Evolutionary conservation across 2,329 filamentous ascomycete species (phyloP).

Genomic region (Calonectria hongkongensis): DNA sequence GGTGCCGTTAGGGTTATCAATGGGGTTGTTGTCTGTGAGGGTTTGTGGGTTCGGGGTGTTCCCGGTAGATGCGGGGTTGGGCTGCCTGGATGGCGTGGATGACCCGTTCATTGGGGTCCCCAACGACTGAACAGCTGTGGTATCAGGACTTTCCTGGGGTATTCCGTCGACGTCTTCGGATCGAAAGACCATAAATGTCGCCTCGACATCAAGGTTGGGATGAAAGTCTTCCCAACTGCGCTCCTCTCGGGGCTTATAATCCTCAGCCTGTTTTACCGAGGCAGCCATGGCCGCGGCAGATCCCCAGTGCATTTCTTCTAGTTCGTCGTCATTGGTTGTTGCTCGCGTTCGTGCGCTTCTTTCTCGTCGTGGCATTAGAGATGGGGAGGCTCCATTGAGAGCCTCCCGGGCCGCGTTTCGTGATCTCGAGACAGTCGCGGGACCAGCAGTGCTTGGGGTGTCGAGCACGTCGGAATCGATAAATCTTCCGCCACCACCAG

Average conservation of each 20-base stretch:
- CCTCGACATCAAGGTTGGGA: conserved; percentile 93
- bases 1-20: conserved; percentile 57
- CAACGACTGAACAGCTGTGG: conserved; percentile 58
- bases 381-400: conserved; percentile 59
- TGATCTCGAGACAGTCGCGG: conserved; percentile 71
- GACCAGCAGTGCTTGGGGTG: conserved; percentile 65
- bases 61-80: conserved; percentile 65
- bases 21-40: conserved; percentile 56
- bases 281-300: conserved; percentile 93
- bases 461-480: conserved; percentile 82
- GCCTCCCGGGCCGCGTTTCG: conserved; percentile 69
- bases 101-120: conserved; percentile 62
- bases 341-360: conserved; percentile 73
- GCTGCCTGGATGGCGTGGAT: conserved; percentile 68
- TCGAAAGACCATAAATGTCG: conserved; percentile 84
- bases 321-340: conserved; percentile 71
- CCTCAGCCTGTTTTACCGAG: conserved; percentile 91
- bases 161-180: conserved; percentile 91
- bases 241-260: conserved; percentile 98
- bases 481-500: conserved; percentile 90
- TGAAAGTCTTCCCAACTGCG: conserved; percentile 99
- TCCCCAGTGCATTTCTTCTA: conserved; percentile 82
- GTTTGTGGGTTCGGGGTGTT: conserved; percentile 64
- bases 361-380: conserved; percentile 73
- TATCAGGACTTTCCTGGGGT: conserved; percentile 62